Conservation (phyloP, 208 protist genomes). For the Wallacemonas sp. region DNA sequence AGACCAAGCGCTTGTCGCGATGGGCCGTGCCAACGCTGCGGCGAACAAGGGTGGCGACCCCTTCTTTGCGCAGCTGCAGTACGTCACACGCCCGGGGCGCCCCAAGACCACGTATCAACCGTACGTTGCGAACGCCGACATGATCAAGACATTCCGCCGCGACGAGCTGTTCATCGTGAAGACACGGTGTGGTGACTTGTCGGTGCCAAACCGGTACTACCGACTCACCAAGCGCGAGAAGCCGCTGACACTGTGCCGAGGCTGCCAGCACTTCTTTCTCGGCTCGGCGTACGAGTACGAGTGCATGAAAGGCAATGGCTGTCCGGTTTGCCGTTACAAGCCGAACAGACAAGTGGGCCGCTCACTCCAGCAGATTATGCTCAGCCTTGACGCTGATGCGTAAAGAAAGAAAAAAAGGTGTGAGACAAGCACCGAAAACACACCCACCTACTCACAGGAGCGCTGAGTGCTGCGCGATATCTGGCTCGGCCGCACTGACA, state of each 20-base stretch:
- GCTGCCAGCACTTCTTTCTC: slow-evolving; percentile 95
- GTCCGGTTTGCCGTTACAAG: slow-evolving; percentile 88
- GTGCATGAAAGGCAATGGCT: slow-evolving; percentile 84
- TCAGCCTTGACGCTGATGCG: slow-evolving; percentile 22
- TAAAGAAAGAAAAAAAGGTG: slow-evolving; percentile 9
- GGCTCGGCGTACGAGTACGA: slow-evolving; percentile 89
- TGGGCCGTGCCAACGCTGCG: slow-evolving; percentile 61
- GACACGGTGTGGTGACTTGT: slow-evolving; percentile 52
- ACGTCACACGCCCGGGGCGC: slow-evolving; percentile 67
- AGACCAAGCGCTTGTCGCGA: slow-evolving; percentile 74
- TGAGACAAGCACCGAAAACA: too few relatives aligned
- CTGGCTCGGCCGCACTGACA: too few relatives aligned
- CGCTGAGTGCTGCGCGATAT: too few relatives aligned
- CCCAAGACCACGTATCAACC: slow-evolving; percentile 77
- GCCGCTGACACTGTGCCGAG: slow-evolving; percentile 76
- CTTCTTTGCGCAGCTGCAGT: slow-evolving; percentile 88
- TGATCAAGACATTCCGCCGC: slow-evolving; percentile 73
- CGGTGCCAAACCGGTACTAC: slow-evolving; percentile 88
- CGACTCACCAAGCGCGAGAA: slow-evolving; percentile 77
- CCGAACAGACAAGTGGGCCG: slow-evolving; percentile 52
- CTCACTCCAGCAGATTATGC: slow-evolving; percentile 64
- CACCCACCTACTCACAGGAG: too few relatives aligned
- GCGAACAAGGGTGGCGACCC: slow-evolving; percentile 79
- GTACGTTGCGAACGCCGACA: slow-evolving; percentile 75
- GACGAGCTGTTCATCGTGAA: slow-evolving; percentile 91